phyloP scores from a whole-genome alignment of 2,329 filamentous ascomycete species.

The Colletotrichum liriopes region DNA sequence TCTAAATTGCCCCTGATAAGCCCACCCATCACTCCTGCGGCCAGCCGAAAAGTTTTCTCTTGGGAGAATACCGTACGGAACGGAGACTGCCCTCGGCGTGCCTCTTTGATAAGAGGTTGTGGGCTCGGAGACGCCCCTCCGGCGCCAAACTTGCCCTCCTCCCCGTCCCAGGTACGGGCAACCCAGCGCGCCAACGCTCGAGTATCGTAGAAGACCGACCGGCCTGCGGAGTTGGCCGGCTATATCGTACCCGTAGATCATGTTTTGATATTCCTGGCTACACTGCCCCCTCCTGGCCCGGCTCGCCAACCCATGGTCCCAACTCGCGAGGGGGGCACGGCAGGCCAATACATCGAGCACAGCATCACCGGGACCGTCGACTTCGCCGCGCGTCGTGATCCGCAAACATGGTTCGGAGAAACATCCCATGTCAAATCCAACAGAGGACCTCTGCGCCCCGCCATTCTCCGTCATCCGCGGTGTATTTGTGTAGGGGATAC shows the following conservation, averaged over 20 bases:
- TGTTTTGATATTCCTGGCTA: not conserved
- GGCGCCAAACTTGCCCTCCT: not conserved
- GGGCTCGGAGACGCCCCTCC: not conserved
- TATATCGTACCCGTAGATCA: not conserved
- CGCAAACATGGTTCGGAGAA: not conserved
- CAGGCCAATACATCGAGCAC: not conserved
- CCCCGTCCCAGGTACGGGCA: not conserved
- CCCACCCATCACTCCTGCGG: not conserved
- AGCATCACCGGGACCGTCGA: not conserved
- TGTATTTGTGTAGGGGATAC: not conserved
- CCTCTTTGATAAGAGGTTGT: not conserved
- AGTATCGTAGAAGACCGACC: not conserved
- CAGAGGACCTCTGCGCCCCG: not conserved
- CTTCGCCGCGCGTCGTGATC: not conserved
- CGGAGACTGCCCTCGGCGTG: not conserved
- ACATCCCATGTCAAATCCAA: not conserved
- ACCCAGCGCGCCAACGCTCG: not conserved
- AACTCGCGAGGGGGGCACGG: not conserved
- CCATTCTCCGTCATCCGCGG: not conserved
- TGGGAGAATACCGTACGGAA: too few relatives aligned
- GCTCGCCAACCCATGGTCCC: not conserved
- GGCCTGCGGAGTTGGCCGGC: not conserved
- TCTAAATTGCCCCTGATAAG: constrained; percentile 8
- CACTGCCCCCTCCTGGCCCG: not conserved
- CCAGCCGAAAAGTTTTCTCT: not conserved